Evolutionary conservation across 352 stramenopile genomes (phyloP).

Genomic region (Phytophthora ramorum): DNA sequence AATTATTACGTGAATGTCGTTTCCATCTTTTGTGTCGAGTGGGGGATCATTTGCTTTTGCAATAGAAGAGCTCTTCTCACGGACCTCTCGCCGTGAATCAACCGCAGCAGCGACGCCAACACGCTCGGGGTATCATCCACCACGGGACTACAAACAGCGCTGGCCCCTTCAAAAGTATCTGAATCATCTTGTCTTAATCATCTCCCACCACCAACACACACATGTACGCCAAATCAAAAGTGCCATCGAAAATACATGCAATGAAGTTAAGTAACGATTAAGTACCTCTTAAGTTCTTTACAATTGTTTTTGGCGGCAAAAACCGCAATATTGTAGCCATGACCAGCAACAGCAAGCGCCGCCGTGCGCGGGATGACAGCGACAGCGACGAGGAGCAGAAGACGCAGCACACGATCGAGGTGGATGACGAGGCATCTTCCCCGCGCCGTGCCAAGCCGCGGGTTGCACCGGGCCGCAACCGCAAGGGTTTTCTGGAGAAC

Average conservation of each 20-base stretch:
- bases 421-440: conserved; percentile 2
- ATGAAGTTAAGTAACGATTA: neutral
- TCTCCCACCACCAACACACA: conserved; percentile 20
- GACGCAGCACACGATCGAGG: conserved; percentile 13
- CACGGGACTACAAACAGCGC: conserved; percentile 21
- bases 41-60: conserved; percentile 21
- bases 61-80: conserved; percentile 29
- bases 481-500: conserved; percentile 64
- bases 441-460: conserved; percentile 2
- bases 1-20: conserved; percentile 33
- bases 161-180: conserved; percentile 49
- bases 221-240: neutral
- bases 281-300: neutral
- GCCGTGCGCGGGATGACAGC: conserved; percentile 15
- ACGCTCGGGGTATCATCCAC: conserved; percentile 1
- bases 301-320: neutral
- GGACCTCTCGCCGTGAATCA: conserved; percentile 16
- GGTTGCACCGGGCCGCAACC: conserved; percentile 18
- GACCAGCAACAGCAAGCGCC: conserved; percentile 25
- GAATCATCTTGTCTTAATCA: conserved; percentile 39
- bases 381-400: conserved; percentile 23
- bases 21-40: conserved; percentile 1
- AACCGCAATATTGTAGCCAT: conserved; percentile 17
- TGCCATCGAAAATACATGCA: neutral
- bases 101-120: conserved; percentile 13